Conservation (phyloP, 352 stramenopile species). For the Phytophthora foliorum region DNA sequence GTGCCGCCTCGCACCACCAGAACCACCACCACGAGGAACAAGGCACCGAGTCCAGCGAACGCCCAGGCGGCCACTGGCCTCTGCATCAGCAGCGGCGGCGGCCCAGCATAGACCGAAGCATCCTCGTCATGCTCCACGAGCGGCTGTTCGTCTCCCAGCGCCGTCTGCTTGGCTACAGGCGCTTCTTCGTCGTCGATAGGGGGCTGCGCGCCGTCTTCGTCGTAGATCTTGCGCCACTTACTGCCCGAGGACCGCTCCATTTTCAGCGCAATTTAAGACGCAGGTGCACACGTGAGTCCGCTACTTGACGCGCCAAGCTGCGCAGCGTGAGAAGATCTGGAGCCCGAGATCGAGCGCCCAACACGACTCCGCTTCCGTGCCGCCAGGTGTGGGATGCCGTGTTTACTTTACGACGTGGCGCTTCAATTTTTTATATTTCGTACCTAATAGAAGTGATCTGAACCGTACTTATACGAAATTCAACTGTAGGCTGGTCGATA, state of each 20-base stretch:
- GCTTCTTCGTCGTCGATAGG: constrained; percentile 25
- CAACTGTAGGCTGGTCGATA: background rate
- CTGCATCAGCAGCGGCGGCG: constrained; percentile 24
- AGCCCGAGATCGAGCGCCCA: background rate
- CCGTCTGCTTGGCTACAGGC: constrained; percentile 4
- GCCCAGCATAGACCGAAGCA: background rate
- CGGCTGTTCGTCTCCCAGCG: constrained; percentile 26
- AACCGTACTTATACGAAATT: background rate
- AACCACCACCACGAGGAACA: constrained; percentile 59
- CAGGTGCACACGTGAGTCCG: constrained; percentile 2
- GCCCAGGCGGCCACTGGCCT: constrained; percentile 39
- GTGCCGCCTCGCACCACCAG: constrained; percentile 49
- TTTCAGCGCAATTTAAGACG: constrained; percentile 3
- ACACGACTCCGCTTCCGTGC: constrained; percentile 6
- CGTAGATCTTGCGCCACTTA: constrained; percentile 37
- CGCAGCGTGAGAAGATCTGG: background rate
- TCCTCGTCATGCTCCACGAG: constrained; percentile 28
- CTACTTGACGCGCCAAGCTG: constrained; percentile 1
- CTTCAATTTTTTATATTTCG: background rate
- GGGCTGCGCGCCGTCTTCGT: constrained; percentile 20
- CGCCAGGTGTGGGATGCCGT: constrained; percentile 27
- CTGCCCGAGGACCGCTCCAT: constrained; percentile 35
- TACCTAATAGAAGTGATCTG: too few species aligned
- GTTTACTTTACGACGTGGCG: constrained; percentile 25
- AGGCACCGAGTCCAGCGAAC: constrained; percentile 34